Base-by-base conservation (phyloP, 2,329 filamentous ascomycete species). In the Chrysosporium keratinophilum region DNA sequence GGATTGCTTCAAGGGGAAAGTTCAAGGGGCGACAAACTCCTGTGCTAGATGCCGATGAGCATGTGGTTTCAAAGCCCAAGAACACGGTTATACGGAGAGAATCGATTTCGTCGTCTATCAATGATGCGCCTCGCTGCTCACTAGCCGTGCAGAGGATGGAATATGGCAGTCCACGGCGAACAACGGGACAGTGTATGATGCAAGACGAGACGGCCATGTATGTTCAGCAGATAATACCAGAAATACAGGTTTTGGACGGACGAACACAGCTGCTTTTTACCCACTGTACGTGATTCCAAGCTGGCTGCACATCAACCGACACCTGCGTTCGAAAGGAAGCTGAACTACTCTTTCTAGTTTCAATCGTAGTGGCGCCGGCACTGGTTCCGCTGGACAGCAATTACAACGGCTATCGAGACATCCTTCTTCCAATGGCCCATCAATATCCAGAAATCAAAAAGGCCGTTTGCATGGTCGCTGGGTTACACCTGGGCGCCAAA, bases 1-100 rank as follows among this genome's bases (percentile, higher is more conserved):
- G 45, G n/a, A 48, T 48, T 15, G 45, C 45, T 14, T 48, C 45
- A 33, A 31, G 45, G 20, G 45, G 45, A 2, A 48, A 39, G 19
- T 48, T 48, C 33, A 48, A 15, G 12, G 15, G 31, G 14, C 34
- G 45, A n/a, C 45, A 28, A 10, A 48, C 37, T 39, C 45, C 45
- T 15, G 33, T 48, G 2, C 12, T 39, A 11, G 19, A 48, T 14
- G 6, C 28, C 28, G 15, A 46, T 15, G 28, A 15, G n/a, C 1
- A 15, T 15, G 43, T 1, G 23, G 15, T 7, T 17, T 10, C 5
- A 11, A 46, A 46, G 23, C 23, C 5, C 6, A 34, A 33, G 33
- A 14, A 14, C n/a, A 15, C 5, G 5, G 6, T 17, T 11, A 42
- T 4, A 42, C 40, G 7, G 19, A 45, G 43, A 5, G 15, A 14